Evolutionary conservation across 805 yeast species (phyloP).

Genomic region (Metschnikowia corniflorae): DNA sequence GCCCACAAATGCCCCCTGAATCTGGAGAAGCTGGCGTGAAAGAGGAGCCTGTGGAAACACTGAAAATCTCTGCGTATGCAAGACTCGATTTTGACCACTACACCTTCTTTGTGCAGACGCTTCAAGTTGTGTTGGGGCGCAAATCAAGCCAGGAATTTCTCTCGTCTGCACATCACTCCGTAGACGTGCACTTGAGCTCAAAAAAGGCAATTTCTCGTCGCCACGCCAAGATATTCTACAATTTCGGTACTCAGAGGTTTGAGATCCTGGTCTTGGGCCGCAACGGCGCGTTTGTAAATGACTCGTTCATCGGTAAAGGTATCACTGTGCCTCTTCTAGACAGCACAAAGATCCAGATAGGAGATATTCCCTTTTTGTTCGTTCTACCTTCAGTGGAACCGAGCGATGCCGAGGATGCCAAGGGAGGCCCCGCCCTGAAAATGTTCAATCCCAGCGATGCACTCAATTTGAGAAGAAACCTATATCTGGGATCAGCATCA

Average conservation of each 20-base stretch:
- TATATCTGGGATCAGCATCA: conserved; percentile 33
- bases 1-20: conserved; percentile 3
- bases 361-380: conserved; percentile 85
- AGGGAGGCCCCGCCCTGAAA: conserved; percentile 22
- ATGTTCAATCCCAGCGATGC: conserved; percentile 62
- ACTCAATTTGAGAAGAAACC: conserved; percentile 49
- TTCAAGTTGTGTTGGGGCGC: conserved; percentile 92
- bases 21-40: neutral
- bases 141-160: conserved; percentile 49
- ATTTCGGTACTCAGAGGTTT: conserved; percentile 92
- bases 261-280: conserved; percentile 90
- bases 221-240: conserved; percentile 94
- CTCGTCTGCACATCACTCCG: conserved; percentile 68
- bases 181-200: conserved; percentile 90
- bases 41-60: conserved; percentile 1
- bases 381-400: conserved; percentile 70
- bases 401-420: conserved; percentile 25
- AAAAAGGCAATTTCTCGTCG: conserved; percentile 90
- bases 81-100: conserved; percentile 86
- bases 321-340: conserved; percentile 84
- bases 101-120: conserved; percentile 93
- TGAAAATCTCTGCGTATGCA: conserved; percentile 58
- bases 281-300: conserved; percentile 96
- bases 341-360: conserved; percentile 85
- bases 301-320: conserved; percentile 82